Evolutionary conservation across 2,329 filamentous ascomycete genomes (phyloP).

Genomic region (Neofusicoccum laricinum): DNA sequence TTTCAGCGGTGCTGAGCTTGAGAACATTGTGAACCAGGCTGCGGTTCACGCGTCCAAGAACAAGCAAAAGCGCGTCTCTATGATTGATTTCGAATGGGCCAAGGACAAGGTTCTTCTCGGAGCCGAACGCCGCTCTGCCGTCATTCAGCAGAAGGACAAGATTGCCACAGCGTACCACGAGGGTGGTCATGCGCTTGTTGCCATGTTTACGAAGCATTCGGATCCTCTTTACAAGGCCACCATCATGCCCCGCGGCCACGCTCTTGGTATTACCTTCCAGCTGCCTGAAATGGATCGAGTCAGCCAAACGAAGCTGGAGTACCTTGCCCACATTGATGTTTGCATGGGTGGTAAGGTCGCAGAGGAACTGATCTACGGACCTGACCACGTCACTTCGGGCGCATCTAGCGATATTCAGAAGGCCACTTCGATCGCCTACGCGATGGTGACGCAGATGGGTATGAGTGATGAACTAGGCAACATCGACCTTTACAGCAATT

Average conservation of each 20-base stretch:
- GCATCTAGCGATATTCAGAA: slow-evolving; percentile 77
- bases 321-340: slow-evolving; percentile 75
- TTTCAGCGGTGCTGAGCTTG: slow-evolving; percentile 91
- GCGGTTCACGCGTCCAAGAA: slow-evolving; percentile 91
- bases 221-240: slow-evolving; percentile 93
- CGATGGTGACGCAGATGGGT: slow-evolving; percentile 83
- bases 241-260: slow-evolving; percentile 84
- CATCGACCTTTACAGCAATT: slow-evolving; percentile 80
- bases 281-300: slow-evolving; percentile 92
- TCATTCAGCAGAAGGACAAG: slow-evolving; percentile 92
- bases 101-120: slow-evolving; percentile 99
- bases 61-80: slow-evolving; percentile 70
- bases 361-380: slow-evolving; percentile 86
- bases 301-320: slow-evolving; percentile 80
- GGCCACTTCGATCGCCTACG: slow-evolving; percentile 79
- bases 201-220: slow-evolving; percentile 73
- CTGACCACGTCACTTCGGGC: slow-evolving; percentile 88
- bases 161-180: slow-evolving; percentile 95
- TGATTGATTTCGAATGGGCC: slow-evolving; percentile 89
- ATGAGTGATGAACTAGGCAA: slow-evolving; percentile 89
- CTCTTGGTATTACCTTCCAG: slow-evolving; percentile 82
- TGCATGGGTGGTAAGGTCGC: slow-evolving; percentile 83
- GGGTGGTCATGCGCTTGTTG: slow-evolving; percentile 89
- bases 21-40: slow-evolving; percentile 95
- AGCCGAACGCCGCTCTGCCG: slow-evolving; percentile 82